Evolutionary conservation across 2,329 filamentous ascomycete species (phyloP), one percentile per base, ranked within the genome.

Genomic region (Aspergillus tanneri): DNA sequence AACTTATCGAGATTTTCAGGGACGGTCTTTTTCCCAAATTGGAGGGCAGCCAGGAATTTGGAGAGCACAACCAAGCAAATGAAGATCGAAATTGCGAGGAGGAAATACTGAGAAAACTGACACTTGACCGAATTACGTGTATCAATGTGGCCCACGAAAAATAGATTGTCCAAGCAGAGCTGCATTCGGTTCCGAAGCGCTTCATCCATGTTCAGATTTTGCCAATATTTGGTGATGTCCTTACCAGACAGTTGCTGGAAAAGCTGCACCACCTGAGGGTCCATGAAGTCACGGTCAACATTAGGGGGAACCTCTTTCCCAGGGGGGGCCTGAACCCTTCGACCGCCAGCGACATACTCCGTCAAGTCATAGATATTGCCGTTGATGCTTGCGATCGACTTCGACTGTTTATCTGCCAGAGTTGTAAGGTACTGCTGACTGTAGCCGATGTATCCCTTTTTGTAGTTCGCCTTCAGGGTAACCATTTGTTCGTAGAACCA

Each of bases 1-100:
- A 99, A 99, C 69, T 99, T 99, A 73, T 99, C 93, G 23, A 99
- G 82, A 65, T 96, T 93, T 72, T 99, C 93, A 0, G 93, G 95
- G 28, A 92, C 75, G 55, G 88, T 96, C 75, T 95, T 96, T 60
- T 80, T 84, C 36, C 89, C 86, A 62, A 99, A 99, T 65, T 99
- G 93, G 49, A 99, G 79, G 6, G 93, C 93, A 24, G 95, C 95
- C 57, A 97, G 80, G 76, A 99, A 99, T 70, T 99, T 99, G 83
- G 97, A 95, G 14, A 80, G 83, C 59, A 99, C 92, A 53, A 99
- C 85, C 37, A 80, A 79, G 59, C 85, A 87, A 36, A 99, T 77
- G 49, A 96, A 59, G 56, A 90, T 78, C 0, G 92, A 91, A 43
- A 99, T 85, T 3, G 87, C 87, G 27, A 99, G 79, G 16, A 97